Evolutionary conservation across 345 rosid genomes (phyloP), one percentile per base, ranked within the genome.

Genomic region (Laguncularia racemosa): DNA sequence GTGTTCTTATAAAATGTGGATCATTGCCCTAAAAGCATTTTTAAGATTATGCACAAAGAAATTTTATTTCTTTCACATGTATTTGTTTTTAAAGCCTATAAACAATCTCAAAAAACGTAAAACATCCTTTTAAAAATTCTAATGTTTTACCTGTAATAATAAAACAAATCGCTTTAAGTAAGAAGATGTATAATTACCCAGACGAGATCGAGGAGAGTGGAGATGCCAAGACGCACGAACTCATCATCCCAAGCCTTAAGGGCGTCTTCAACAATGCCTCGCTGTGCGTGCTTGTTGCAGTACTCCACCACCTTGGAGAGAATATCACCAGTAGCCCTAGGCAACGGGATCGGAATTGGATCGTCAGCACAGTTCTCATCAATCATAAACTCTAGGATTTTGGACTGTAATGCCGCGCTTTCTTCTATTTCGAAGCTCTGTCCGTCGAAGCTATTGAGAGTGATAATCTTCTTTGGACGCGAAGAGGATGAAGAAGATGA

Each of bases 231-330:
- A 14, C 14, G 14, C 21, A 50, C 53, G 23, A 50, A 50, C 0
- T 50, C 53, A 11, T 14, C 21, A 26, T 50, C 23, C 53, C 53
- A 50, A 50, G 53, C 53, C 14, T 16, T 20, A 26, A 50, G 53
- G 23, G 14, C 20, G 21, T 50, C 53, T 20, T 20, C 53, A 26
- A 17, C 53, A 26, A 50, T 16, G 53, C 53, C 23, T 20, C 21
- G 21, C 53, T 50, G 21, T 20, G 53, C 6, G 53, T 50, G 53
- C 53, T 50, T 50, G 53, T 9, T 50, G 53, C 53, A 50, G 53
- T 14, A 50, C 23, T 50, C 53, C 20, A 50, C 53, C 17, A 50
- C 53, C 4, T 19, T 4, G 23, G 23, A 20, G 21, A 50, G 53
- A 16, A 50, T 11, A 13, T 50, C 20, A 26, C 53, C 53, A 26